A percentile compares a stretch with the other conserved stretches of the same genome.
Conservation (phyloP, 805 yeast species). For the Yamadazyma ubonensis region DNA sequence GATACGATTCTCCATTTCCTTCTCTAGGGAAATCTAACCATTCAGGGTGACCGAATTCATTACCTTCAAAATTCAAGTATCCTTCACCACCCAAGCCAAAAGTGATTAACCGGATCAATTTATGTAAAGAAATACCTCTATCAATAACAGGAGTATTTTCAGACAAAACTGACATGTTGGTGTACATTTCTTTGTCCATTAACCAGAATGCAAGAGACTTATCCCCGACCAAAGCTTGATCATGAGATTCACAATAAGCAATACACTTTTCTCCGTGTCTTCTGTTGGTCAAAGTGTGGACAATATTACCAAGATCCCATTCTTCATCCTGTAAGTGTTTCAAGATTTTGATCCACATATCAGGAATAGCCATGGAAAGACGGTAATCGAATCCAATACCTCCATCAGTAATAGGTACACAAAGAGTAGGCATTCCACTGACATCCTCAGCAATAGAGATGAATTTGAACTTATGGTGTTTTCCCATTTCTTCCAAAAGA, state of each 20-base stretch:
- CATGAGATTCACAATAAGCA: conserved; percentile 92
- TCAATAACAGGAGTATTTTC: conserved; percentile 77
- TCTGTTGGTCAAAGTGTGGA: conserved; percentile 80
- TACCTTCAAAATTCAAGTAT: conserved; percentile 93
- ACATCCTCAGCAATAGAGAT: conserved; percentile 95
- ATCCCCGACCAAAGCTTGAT: conserved; percentile 97
- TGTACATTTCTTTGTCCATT: conserved; percentile 98
- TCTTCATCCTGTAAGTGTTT: conserved; percentile 84
- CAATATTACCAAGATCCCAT: conserved; percentile 85
- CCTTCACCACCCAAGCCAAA: conserved; percentile 97
- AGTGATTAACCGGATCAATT: conserved; percentile 83
- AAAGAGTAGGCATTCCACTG: conserved; percentile 94
- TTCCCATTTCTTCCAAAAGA: conserved; percentile 55
- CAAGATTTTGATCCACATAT: conserved; percentile 95
- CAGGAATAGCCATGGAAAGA: conserved; percentile 96
- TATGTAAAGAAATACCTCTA: conserved; percentile 88
- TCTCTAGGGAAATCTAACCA: conserved; percentile 97
- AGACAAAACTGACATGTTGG: conserved; percentile 80
- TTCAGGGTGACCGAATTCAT: conserved; percentile 98
- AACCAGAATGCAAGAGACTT: conserved; percentile 96
- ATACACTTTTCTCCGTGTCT: conserved; percentile 87
- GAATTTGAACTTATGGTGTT: conserved; percentile 41
- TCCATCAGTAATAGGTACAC: conserved; percentile 69
- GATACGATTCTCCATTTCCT: conserved; percentile 85
- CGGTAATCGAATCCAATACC: conserved; percentile 95